These are phyloP conservation scores for Leccinum olivaceopallidum DNA, from an alignment of 768 basidiomycete species.

Conservation along the genomic window DNA sequence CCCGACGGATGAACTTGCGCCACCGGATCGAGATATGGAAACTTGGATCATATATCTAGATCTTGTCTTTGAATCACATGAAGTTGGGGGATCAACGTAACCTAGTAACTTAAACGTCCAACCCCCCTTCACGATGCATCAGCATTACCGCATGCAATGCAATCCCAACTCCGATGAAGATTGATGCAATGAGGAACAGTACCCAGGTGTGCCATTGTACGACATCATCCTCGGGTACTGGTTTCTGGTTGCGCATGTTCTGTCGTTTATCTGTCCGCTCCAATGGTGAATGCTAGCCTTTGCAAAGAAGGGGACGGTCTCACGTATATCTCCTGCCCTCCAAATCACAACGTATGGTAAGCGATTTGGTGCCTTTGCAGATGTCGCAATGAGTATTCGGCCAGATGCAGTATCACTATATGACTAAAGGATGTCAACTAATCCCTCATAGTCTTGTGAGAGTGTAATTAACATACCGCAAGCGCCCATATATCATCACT, in stretches of 20 bases:
- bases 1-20: no score
- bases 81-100: no score
- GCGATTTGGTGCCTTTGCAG: neutral
- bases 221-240: no score
- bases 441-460: neutral
- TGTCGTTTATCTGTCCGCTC: neutral
- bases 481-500: neutral
- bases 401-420: neutral
- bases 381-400: neutral
- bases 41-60: no score
- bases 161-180: no score
- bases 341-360: neutral
- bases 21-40: no score
- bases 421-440: neutral
- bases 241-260: neutral
- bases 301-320: neutral
- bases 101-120: no score
- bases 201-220: no score
- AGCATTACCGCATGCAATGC: no score
- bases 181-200: no score
- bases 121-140: no score
- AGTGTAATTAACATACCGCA: neutral
- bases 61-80: no score
- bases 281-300: neutral
- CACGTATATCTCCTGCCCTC: neutral